Base-by-base conservation (phyloP, 2,329 filamentous ascomycete species). In the Aspergillus sp. region DNA sequence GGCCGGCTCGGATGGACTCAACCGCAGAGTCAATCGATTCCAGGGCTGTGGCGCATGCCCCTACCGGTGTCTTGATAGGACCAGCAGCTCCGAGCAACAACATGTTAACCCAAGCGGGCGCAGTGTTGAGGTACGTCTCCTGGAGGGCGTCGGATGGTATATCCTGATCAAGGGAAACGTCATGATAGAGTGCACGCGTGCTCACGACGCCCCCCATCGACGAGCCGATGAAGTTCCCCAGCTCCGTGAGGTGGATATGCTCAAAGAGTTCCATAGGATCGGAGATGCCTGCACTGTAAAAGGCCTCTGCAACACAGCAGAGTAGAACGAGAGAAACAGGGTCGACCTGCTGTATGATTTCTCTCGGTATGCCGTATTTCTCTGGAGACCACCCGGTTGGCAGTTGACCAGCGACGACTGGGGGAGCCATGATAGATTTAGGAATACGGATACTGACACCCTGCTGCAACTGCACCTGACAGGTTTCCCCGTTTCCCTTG, bases 241-340 rank as follows among this genome's bases (percentile, higher is more conserved):
- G 89, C 72, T 98, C 90, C 4, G 93, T 96, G 60, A 97, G 87
- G 75, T 98, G 93, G 62, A 98, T 91, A 70, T 98, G 96, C 81
- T 96, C 91, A 85, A 97, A 97, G 79, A 98, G 96, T 78, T 98
- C 93, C 73, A 96, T 97, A n/a, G 93, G 93, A 72, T 98, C 93
- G 15, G 93, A 96, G 73, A 98, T 93, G 85, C 93, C 93, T 60
- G 90, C 88, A 37, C 90, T 87, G 51, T 97, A 82, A 0, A 98
- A 86, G 59, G 91, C 88, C 76, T 98, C 93, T 1, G 89, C 90
- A 44, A 91, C 93, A 49, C 90, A 93, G 37, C 96, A 91, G 34
- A 98, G 88, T n/a, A 96, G 90, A 73, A 89, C 97, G 30, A 97
- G 84, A 2, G 93, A 96, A 66, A 96, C 92, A 4, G 91, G 93